These are phyloP conservation scores for Penicillium daleae DNA, from an alignment of 495 filamentous ascomycete genomes.

Conservation along the genomic window DNA sequence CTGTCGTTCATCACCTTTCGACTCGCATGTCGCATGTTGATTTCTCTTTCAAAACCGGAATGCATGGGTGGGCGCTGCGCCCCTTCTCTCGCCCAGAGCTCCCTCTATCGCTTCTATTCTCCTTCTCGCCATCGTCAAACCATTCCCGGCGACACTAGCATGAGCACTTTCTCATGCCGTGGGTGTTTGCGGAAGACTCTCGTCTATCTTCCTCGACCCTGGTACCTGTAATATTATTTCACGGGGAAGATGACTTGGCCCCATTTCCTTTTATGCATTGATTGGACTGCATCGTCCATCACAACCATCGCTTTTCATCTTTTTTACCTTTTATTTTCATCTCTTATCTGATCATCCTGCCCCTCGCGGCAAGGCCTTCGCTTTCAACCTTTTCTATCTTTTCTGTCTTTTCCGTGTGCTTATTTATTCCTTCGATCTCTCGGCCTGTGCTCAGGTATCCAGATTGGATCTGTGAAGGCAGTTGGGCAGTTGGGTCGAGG, in stretches of 20 bases:
- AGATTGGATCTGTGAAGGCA: constrained; percentile 11
- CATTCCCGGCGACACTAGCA: constrained; percentile 19
- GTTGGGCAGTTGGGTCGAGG: constrained; percentile 9
- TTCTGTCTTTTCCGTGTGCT: constrained; percentile 27
- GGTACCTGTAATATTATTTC: constrained; percentile 40
- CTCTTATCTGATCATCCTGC: constrained; percentile 23
- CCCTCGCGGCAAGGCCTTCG: constrained; percentile 20
- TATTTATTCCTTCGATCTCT: constrained; percentile 20
- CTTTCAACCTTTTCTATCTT: constrained; percentile 25
- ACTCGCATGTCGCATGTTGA: constrained; percentile 12
- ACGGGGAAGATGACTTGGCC: constrained; percentile 8
- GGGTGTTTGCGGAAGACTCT: constrained; percentile 5
- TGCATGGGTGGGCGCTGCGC: neutral
- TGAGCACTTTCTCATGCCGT: constrained; percentile 16
- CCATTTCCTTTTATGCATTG: constrained; percentile 17
- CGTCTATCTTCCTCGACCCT: constrained; percentile 10
- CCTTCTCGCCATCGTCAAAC: neutral
- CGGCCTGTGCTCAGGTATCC: constrained; percentile 2
- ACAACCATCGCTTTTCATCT: constrained; percentile 26
- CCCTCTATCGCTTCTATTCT: constrained; percentile 3
- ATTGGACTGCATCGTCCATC: constrained; percentile 10
- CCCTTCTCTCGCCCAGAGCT: neutral
- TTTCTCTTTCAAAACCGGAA: neutral
- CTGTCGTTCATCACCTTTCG: constrained; percentile 40
- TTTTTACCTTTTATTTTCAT: constrained; percentile 14